Percentiles rank a stretch among this genome's conserved stretches.
phyloP scores from a whole-genome alignment of 2,329 filamentous ascomycete genomes.

The Alternaria brassicicola region DNA sequence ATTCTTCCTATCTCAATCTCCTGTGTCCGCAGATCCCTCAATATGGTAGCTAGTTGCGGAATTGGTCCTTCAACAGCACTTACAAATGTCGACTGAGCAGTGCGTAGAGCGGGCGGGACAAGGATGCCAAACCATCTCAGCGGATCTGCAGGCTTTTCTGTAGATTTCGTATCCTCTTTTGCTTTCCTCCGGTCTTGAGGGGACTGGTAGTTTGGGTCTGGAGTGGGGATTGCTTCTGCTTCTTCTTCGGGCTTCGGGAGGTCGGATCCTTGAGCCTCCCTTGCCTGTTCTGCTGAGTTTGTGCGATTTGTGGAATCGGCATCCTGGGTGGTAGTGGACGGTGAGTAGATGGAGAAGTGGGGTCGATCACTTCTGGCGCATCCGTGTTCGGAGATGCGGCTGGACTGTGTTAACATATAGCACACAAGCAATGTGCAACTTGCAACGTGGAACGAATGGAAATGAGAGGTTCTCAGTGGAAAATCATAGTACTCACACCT shows the following conservation, averaged over 20 bases:
- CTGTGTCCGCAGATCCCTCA: slow-evolving; percentile 65
- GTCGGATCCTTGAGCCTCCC: background rate
- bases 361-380: slow-evolving; percentile 17
- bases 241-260: background rate
- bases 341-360: slow-evolving; percentile 5
- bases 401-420: background rate
- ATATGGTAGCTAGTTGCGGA: slow-evolving; percentile 63
- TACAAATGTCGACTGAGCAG: slow-evolving; percentile 66
- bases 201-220: background rate
- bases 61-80: slow-evolving; percentile 63
- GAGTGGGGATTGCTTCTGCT: background rate
- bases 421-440: background rate
- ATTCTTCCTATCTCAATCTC: slow-evolving; percentile 71
- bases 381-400: slow-evolving; percentile 4
- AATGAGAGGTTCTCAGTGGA: too few relatives aligned
- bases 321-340: background rate
- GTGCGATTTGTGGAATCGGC: background rate
- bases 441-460: background rate
- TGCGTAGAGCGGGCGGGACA: slow-evolving; percentile 55
- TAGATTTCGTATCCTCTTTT: slow-evolving; percentile 1
- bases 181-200: background rate
- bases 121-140: slow-evolving; percentile 63
- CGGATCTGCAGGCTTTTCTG: slow-evolving; percentile 55
- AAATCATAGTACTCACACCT: slow-evolving; percentile 47
- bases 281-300: background rate